Conservation (phyloP, 2,329 filamentous ascomycete species). For the Scopulariopsis brevicaulis region DNA sequence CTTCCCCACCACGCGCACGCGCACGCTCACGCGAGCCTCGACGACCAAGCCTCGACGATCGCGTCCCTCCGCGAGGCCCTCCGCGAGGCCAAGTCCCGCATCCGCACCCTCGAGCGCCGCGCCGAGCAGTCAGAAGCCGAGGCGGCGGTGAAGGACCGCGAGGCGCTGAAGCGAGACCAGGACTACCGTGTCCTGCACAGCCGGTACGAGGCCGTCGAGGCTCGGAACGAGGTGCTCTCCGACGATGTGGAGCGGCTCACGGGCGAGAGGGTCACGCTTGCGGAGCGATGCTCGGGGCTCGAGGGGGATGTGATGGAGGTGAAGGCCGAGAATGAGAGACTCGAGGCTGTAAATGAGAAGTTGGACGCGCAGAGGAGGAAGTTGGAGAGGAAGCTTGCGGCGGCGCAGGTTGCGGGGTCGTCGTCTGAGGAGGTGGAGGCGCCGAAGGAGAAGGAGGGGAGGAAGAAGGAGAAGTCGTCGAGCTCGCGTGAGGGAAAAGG, state of each 20-base stretch:
- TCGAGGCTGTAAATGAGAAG: neutral
- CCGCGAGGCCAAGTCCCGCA: constrained; percentile 1
- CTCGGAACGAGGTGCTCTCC: constrained; percentile 17
- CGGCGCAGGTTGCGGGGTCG: neutral
- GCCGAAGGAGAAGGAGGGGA: neutral
- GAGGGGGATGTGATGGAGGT: neutral
- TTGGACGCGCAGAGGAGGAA: neutral
- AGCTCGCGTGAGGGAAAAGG: neutral
- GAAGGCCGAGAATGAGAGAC: neutral
- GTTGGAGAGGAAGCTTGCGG: constrained; percentile 1
- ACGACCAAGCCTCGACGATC: neutral
- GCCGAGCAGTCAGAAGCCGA: neutral
- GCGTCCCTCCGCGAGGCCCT: constrained; percentile 3
- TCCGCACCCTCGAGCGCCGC: neutral
- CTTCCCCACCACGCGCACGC: neutral
- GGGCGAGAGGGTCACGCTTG: neutral
- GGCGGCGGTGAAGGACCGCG: neutral
- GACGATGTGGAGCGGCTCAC: constrained; percentile 17
- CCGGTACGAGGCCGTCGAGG: constrained; percentile 4
- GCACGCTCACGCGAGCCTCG: neutral
- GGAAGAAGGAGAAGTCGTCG: neutral
- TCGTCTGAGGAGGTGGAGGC: neutral
- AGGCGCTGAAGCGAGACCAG: neutral
- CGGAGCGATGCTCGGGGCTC: constrained; percentile 12
- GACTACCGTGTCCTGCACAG: neutral